Evolutionary conservation across 768 basidiomycete species (phyloP).

Genomic region (Podaxis sp.): DNA sequence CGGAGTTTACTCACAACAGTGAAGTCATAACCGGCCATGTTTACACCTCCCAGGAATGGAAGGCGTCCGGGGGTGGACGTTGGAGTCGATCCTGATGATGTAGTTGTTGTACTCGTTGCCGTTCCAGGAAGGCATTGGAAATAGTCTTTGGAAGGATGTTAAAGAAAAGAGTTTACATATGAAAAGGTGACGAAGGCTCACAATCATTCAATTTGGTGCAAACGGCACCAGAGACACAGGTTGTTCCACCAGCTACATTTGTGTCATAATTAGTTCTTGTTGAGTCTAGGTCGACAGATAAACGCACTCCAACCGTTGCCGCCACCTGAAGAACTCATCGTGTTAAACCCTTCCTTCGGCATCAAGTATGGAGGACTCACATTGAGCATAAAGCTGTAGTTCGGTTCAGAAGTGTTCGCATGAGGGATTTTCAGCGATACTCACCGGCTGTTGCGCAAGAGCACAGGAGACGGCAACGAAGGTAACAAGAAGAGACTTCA

Average conservation of each 20-base stretch:
- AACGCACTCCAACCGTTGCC: conserved; percentile 12
- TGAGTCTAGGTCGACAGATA: not conserved
- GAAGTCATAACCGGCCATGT: conserved; percentile 50
- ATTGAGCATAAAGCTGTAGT: conserved; percentile 9
- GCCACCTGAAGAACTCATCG: not conserved
- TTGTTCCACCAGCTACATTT: conserved; percentile 29
- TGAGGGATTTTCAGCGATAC: not conserved
- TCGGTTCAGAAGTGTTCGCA: conserved; percentile 3
- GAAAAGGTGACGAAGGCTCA: conserved; percentile 16
- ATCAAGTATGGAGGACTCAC: not conserved
- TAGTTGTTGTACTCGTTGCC: conserved; percentile 20
- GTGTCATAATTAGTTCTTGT: not conserved
- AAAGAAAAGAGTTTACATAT: not conserved
- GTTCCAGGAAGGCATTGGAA: conserved; percentile 36
- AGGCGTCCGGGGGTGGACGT: conserved; percentile 23
- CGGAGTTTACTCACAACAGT: conserved; percentile 31
- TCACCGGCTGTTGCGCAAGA: conserved; percentile 27
- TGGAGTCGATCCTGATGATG: conserved; percentile 22
- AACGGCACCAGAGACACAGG: conserved; percentile 35
- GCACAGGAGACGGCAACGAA: conserved; percentile 18
- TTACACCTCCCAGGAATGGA: conserved; percentile 46
- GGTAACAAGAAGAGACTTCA: conserved; percentile 20
- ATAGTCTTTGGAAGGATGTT: conserved; percentile 26
- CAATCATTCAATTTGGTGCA: conserved; percentile 35
- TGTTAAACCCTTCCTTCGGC: not conserved